A percentile compares a stretch with the other conserved stretches of the same genome.
phyloP scores from a whole-genome alignment of 768 basidiomycete species.

The Baorangia bicolor region DNA sequence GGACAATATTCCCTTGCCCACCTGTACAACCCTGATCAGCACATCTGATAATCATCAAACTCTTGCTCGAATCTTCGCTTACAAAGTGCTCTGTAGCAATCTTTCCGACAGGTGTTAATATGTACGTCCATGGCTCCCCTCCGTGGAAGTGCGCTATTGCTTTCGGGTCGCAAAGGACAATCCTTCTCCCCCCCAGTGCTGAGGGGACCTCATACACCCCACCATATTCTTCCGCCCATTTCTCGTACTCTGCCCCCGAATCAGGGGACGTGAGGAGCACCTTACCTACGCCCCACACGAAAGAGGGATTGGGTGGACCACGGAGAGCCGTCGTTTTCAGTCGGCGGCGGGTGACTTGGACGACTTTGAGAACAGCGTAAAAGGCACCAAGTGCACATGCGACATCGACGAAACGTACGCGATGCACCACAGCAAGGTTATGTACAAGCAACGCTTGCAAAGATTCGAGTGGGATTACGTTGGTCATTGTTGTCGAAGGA shows the following conservation, averaged over 20 bases:
- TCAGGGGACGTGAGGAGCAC: slow-evolving; percentile 14
- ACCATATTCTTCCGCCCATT: slow-evolving; percentile 51
- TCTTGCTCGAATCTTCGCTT: background rate
- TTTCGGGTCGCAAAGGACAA: slow-evolving; percentile 47
- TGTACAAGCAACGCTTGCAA: background rate
- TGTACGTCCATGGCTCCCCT: slow-evolving; percentile 44
- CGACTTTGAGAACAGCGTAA: slow-evolving; percentile 9
- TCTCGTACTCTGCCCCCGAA: slow-evolving; percentile 38
- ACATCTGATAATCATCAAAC: background rate
- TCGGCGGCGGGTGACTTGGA: background rate
- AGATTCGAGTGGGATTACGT: background rate
- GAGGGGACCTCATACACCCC: slow-evolving; percentile 42
- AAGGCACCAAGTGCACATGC: background rate
- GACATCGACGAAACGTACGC: background rate
- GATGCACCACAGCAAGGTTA: background rate
- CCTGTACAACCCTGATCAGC: slow-evolving; percentile 11
- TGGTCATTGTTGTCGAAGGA: background rate
- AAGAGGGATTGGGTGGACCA: slow-evolving; percentile 19
- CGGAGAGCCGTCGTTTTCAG: slow-evolving; percentile 21
- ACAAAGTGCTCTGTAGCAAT: slow-evolving; percentile 26
- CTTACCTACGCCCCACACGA: slow-evolving; percentile 19
- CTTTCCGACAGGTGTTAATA: slow-evolving; percentile 21
- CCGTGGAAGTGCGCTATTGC: slow-evolving; percentile 52
- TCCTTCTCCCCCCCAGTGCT: slow-evolving; percentile 32
- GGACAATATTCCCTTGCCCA: slow-evolving; percentile 39